These are phyloP conservation scores for Picea glauca DNA, from an alignment of 75 land plant species.

Conservation along the genomic window DNA sequence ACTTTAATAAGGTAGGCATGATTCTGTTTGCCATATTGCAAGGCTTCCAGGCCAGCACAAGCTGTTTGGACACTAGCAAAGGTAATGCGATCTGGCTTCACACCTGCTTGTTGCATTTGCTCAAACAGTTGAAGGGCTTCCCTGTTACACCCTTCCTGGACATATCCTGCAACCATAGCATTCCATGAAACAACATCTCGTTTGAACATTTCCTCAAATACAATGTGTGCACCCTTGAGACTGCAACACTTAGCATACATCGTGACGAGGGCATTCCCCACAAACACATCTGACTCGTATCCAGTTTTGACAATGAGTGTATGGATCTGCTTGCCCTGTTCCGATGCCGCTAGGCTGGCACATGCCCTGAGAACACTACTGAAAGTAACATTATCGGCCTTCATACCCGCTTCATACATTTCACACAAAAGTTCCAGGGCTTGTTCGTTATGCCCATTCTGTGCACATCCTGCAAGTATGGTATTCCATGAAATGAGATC, in stretches of 20 bases:
- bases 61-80: constrained; percentile 16
- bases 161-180: constrained; percentile 46
- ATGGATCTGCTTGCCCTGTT: constrained; percentile 51
- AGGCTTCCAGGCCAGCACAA: constrained; percentile 10
- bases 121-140: constrained; percentile 18
- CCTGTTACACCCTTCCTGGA: constrained; percentile 7
- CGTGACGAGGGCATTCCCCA: constrained; percentile 49
- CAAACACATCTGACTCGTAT: constrained; percentile 36
- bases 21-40: constrained; percentile 15
- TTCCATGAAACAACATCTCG: constrained; percentile 44
- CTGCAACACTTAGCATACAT: constrained; percentile 17
- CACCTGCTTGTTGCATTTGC: constrained; percentile 10
- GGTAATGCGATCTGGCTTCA: constrained; percentile 11
- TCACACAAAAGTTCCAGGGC: constrained; percentile 8
- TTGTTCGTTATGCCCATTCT: constrained; percentile 8
- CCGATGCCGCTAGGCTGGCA: constrained; percentile 29
- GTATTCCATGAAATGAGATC: constrained; percentile 23
- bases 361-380: constrained; percentile 64
- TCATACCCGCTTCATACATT: constrained; percentile 24
- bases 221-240: constrained; percentile 13
- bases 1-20: constrained; percentile 10
- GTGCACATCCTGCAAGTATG: constrained; percentile 14
- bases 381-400: constrained; percentile 51
- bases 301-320: constrained; percentile 44
- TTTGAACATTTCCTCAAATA: constrained; percentile 29